Percentiles rank a stretch among this genome's conserved stretches.
phyloP scores from a whole-genome alignment of 768 basidiomycete genomes.

The Russula sp. region DNA sequence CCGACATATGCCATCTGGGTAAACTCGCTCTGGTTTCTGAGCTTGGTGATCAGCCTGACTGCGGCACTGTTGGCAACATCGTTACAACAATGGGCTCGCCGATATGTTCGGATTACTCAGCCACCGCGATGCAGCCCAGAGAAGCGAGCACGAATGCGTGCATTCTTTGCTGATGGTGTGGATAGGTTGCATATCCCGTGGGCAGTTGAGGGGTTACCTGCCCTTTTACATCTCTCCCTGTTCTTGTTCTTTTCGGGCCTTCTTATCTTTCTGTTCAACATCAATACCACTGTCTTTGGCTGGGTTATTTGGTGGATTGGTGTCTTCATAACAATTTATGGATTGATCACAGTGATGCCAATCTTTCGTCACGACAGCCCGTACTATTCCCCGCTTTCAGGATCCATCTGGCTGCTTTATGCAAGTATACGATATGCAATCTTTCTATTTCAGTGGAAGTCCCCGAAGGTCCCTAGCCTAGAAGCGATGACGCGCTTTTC shows the following conservation, averaged over 20 bases:
- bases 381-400: neutral
- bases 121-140: neutral
- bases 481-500: no score
- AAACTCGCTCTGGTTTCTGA: conserved; percentile 8
- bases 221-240: conserved; percentile 12
- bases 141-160: conserved; percentile 5
- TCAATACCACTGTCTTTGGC: neutral
- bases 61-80: conserved; percentile 4
- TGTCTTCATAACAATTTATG: neutral
- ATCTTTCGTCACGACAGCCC: neutral
- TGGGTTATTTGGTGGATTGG: neutral
- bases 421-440: no score
- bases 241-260: conserved; percentile 17
- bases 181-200: neutral
- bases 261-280: neutral
- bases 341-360: neutral
- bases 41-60: conserved; percentile 1
- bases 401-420: neutral
- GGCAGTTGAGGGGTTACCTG: conserved; percentile 2
- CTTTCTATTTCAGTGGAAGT: no score
- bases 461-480: no score
- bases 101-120: conserved; percentile 1
- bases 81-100: conserved; percentile 9
- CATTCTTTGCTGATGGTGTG: neutral
- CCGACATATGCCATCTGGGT: neutral